Evolutionary conservation across 352 stramenopile genomes (phyloP), one percentile per base, ranked within the genome.

Genomic region (Pilasporangium apinafurcum): DNA sequence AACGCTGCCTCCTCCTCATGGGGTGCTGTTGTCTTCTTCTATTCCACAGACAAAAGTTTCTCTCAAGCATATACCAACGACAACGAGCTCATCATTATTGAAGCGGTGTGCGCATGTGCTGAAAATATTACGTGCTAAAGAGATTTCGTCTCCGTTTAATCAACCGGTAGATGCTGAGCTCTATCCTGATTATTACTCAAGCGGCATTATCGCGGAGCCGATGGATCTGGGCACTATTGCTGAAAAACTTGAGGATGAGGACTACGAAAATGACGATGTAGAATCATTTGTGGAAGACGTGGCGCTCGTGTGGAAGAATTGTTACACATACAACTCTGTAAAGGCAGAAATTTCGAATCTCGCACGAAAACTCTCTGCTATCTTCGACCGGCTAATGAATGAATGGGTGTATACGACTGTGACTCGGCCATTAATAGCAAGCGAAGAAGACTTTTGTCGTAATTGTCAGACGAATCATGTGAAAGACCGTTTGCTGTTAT

Each of bases 151-250:
- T 1, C 79, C 82, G 24, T 93, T 93, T 48, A 92, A 91, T 37
- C 70, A 89, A n/a, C 79, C 79, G 8, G 82, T 93, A 4, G 82
- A 93, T 59, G 59, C 65, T 4, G 75, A 90, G 18, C 39, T 93
- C 33, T 93, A 93, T 56, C 82, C 82, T 4, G 82, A 93, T 25
- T 93, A 93, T 32, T 86, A 86, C 41, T 62, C 68, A 12, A 83
- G 73, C 31, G 70, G 70, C 1, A 54, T 85, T 37, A 83, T 93
- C 16, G 48, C 64, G 1, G 80, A 93, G 22, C 72, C 82, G 1
- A 93, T 93, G 79, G 82, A 93, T 34, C 44, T 93, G 6, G 62
- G 72, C 28, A 92, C 82, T 1, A 90, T 93, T 38, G 52, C 74
- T 12, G 79, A 92, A 52, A 93, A 92, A 40, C 62, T 93, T 25